Evolutionary conservation across 768 basidiomycete species (phyloP), one percentile per base, ranked within the genome.

Genomic region (Amylocystis lapponica): DNA sequence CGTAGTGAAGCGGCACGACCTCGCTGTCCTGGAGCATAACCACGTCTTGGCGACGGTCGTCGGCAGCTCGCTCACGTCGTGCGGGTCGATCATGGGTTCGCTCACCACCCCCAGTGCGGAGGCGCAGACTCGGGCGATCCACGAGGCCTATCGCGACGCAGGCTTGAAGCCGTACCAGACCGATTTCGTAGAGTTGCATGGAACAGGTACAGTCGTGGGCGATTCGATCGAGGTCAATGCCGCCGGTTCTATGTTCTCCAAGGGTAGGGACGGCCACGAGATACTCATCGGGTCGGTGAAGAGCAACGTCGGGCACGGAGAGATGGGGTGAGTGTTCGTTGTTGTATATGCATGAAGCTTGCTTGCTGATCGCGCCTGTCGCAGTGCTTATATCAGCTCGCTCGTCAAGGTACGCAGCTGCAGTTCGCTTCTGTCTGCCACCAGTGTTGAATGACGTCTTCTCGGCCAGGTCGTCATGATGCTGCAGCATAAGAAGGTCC

Each of bases 301-400:
- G 48, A 66, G 67, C 35, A 72, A 73, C 43, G 61, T 71, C 30
- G 71, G 71, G 61, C 68, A 69, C 49, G 52, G 60, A 7, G 68
- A 70, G 49, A 65, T 67, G 39, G 36, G 36, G 46, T 25, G 60
- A 63, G 2, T 65, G 27, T 8, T 33, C 21, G 11, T 8, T 41
- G 11, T 3, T 5, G n/a, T 30, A 31, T 16, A 29, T n/a, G n/a
- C n/a, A 36, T 39, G 11, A 5, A 23, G 9, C 11, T 36, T 20
- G 12, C 19, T 9, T 10, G 34, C 34, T 37, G 36, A 20, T 16
- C 34, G 9, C 34, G 9, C 17, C 19, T 9, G 9, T 13, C 19
- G 17, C 12, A 36, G 34, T 9, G 34, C 34, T 9, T 36, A 36
- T 19, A 36, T 36, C 10, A 36, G 13, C 13, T 36, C 34, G 9